Evolutionary conservation across 2,329 filamentous ascomycete species (phyloP), one percentile per base, ranked within the genome.

Genomic region (Pseudogymnoascus sp.): DNA sequence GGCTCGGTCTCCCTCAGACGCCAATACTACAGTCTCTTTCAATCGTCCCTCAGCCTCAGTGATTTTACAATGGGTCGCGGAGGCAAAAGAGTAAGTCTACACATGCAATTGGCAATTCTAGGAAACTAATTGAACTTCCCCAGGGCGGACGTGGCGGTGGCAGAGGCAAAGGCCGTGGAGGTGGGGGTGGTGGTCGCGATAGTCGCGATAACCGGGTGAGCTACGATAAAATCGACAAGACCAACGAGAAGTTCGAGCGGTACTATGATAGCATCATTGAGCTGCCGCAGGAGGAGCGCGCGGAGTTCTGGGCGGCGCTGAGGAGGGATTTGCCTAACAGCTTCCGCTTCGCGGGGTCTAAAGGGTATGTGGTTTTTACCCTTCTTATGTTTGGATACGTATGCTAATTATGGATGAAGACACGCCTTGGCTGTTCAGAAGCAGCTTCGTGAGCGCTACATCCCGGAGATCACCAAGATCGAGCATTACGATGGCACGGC

Each of bases 281-380:
- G 65, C 79, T 97, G 6, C 82, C 89, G 0, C 89, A 92, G 60
- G 85, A 87, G 54, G 93, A 97, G 77, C 86, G 84, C 71, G 80
- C 86, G 64, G 81, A 84, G 8, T 97, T 97, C 77, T 99, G 95
- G 95, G 83, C 84, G 39, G 85, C 89, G 0, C 80, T 97, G 74
- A 85, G 86, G 71, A 85, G 88, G 67, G 93, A 97, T 73, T 80
- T 99, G 61, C 95, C 95, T 63, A 97, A 97, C 79, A 97, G 93
- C 77, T 99, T 97, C 80, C 87, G 95, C 66, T 99, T 99, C 78
- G 96, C 92, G 65, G 95, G 95, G 39, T 97, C 92, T 57, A 96
- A 93, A 81, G 90, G 91, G 88, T 91, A 81, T 65, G 77, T 75
- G 57, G 65, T 31, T 54, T 54, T 51, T 42, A 21, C 16, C 5